Evolutionary conservation across 2,329 filamentous ascomycete species (phyloP), one percentile per base, ranked within the genome.

Genomic region (Boeremia exigua): DNA sequence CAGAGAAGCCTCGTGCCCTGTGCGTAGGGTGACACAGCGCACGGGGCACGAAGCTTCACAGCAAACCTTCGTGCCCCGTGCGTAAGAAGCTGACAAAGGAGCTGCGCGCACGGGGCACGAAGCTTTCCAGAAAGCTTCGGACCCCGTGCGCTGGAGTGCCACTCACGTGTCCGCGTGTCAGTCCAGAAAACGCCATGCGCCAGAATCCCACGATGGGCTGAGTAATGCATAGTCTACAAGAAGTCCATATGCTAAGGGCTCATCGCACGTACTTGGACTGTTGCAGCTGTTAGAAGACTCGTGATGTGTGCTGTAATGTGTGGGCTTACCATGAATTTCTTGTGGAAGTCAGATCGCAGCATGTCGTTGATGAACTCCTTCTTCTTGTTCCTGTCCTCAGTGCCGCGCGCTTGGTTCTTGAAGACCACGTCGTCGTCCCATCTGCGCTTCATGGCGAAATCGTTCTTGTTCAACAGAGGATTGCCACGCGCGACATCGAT

Each of bases 341-440:
- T 95, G 81, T 99, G 95, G 77, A 99, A 99, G 77, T 99, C 95
- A 28, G 92, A 97, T 59, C 94, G 88, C 61, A 98, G 80, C 70
- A 96, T 82, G 77, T 98, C 92, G 73, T 99, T 99, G 76, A 99
- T 93, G 79, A 99, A 99, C 77, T 96, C 93, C 80, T 94, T 96
- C 80, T 89, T 92, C 80, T 89, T 92, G 60, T 89, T 87, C 80
- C 89, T 93, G 60, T 97, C 92, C 72, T 98, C 94, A 0, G 93
- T 96, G 8, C 94, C 95, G 56, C 95, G 85, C 30, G 94, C 95
- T 79, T 99, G 95, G 76, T 99, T 99, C 81, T 96, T 98, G 80
- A 99, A 99, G 2, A 99, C 93, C 11, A 99, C 95, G 74, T 99
- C 95, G 69, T 99, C 95, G 67, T 99, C 95, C 95, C 95, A 99